Base-by-base conservation (phyloP, 176 grass and related monocot species). In the Oryza glaberrima region DNA sequence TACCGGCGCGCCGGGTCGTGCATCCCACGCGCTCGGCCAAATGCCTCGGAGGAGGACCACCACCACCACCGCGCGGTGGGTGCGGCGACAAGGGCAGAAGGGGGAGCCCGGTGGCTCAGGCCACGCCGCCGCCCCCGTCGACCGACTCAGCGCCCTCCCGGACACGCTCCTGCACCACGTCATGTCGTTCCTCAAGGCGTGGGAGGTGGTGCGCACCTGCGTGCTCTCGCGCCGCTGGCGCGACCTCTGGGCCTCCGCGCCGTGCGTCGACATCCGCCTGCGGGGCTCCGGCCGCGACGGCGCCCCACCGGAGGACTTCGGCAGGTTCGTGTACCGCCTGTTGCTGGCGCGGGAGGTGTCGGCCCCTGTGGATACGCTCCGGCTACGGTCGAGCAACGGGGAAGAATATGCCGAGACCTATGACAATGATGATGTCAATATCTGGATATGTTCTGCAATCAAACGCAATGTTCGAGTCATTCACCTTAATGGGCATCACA, bases 151-250 rank as follows among this genome's bases (percentile, higher is more conserved):
- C 86, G 65, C 48, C 19, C 86, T 88, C 0, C 86, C 86, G 4
- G 79, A 88, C 73, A 65, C 8, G 13, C 65, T 88, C 5, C 73
- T 88, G 25, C 80, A 88, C 80, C 86, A 52, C 80, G 10, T 88
- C 67, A 22, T 78, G 67, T 83, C 86, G 11, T 88, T 26, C 68
- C 12, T 72, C 0, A 72, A 61, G 48, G 68, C 80, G 2, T 86
- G 77, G 84, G 85, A 86, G 70, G 85, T 58, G 85, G 85, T 81
- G 46, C 85, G 77, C 70, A 86, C 85, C 60, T 75, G 77, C 70
- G 77, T 86, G 70, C 85, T 86, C 11, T 7, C 85, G 23, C 77
- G 45, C 7, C 70, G 77, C 3, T 86, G 85, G 85, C 85, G 77
- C 70, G 44, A 68, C 70, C 70, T 86, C 46, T 86, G 77, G 85